Percentiles rank a stretch among this genome's conserved stretches.
phyloP scores from a whole-genome alignment of 225 moss, liverwort and hornwort genomes.

The Polytrichum formosum region DNA sequence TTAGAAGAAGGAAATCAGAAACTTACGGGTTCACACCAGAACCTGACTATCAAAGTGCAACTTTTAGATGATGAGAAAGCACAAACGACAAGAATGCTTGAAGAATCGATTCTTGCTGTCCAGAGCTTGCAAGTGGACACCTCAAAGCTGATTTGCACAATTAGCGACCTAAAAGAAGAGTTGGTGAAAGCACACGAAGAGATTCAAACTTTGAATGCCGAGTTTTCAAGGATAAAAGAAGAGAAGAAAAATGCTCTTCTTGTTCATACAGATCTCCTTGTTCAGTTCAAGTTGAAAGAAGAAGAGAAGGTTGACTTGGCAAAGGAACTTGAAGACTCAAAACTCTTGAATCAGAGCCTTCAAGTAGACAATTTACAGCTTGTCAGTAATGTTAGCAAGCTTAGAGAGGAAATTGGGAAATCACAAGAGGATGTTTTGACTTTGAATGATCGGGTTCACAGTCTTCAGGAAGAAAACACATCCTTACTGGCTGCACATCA shows the following conservation, averaged over 20 bases:
- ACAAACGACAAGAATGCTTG: slow-evolving; percentile 20
- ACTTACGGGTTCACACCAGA: slow-evolving; percentile 2
- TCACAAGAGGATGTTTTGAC: slow-evolving; percentile 12
- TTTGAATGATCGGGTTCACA: slow-evolving; percentile 19
- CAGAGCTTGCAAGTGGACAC: slow-evolving; percentile 19
- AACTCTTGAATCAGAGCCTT: slow-evolving; percentile 17
- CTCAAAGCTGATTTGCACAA: slow-evolving; percentile 15
- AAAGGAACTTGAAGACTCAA: slow-evolving; percentile 18
- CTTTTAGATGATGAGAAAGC: slow-evolving; percentile 22
- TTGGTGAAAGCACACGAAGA: slow-evolving; percentile 18
- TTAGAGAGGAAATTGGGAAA: slow-evolving; percentile 13
- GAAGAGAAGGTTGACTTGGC: slow-evolving; percentile 23
- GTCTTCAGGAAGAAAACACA: slow-evolving; percentile 16
- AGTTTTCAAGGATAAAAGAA: slow-evolving; percentile 10
- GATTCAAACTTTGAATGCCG: slow-evolving; percentile 13
- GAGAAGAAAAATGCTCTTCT: slow-evolving; percentile 13
- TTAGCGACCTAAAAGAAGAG: slow-evolving; percentile 21
- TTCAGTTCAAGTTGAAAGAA: slow-evolving; percentile 10
- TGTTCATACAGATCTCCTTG: slow-evolving; percentile 12
- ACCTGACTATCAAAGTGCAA: not conserved
- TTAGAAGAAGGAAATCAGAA: slow-evolving; percentile 14
- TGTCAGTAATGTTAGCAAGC: not conserved
- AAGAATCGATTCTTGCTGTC: slow-evolving; percentile 21
- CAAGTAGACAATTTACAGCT: slow-evolving; percentile 10
- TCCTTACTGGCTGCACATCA: slow-evolving; percentile 22